Percentiles rank a stretch among this genome's conserved stretches.
Conservation (phyloP, 306 rosid genomes). For the Benincasa hispida region DNA sequence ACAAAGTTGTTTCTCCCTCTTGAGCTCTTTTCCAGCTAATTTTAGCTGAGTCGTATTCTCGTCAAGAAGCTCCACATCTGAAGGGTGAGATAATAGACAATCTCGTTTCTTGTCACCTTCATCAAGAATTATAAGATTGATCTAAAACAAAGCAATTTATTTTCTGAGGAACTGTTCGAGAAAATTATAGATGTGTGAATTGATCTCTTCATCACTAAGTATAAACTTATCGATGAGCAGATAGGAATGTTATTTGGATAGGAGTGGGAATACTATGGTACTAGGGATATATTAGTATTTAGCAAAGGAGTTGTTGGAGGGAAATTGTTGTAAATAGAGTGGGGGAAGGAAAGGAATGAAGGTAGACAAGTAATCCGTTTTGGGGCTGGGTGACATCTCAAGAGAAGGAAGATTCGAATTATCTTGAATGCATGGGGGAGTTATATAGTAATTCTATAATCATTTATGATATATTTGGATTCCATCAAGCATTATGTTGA, state of each 20-base stretch:
- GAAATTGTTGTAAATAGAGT: not conserved
- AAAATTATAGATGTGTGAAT: not conserved
- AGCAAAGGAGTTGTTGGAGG: not conserved
- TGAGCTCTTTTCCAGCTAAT: conserved; percentile 6
- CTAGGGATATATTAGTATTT: not conserved
- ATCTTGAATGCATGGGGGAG: not conserved
- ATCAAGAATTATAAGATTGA: not conserved
- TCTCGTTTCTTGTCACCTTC: not conserved
- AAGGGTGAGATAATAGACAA: not conserved
- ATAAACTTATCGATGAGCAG: not conserved
- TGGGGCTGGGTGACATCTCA: not conserved
- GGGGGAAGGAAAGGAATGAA: not conserved
- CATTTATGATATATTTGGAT: not conserved
- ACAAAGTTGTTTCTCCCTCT: not conserved
- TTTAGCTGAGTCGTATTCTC: conserved; percentile 7
- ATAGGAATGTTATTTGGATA: not conserved
- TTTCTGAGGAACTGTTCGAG: not conserved
- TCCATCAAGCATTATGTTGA: not conserved
- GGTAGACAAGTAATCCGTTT: not conserved
- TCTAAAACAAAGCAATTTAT: not conserved
- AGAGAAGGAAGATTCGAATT: not conserved
- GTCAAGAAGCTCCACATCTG: not conserved
- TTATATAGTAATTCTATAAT: not conserved
- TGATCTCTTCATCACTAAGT: not conserved
- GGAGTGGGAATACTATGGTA: not conserved